Evolutionary conservation across 257 asterid species (phyloP), one percentile per base, ranked within the genome.

Genomic region (Solanum medicagineum): DNA sequence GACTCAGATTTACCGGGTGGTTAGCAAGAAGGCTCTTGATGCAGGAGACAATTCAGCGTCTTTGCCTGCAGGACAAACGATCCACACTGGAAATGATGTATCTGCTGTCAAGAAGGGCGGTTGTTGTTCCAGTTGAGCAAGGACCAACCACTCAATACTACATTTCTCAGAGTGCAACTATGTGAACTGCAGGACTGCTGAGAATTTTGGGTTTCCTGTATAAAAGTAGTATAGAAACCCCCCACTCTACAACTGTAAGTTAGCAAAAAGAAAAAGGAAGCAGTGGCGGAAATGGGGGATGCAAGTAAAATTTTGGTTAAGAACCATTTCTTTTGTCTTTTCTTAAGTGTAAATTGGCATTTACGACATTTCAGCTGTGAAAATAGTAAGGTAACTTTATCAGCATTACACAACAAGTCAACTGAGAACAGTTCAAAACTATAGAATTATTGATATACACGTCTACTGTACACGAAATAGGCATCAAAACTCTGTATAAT

Each of bases 21-120:
- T 83, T 13, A 90, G 92, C 85, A 86, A 77, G 85, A 88, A 88
- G 79, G 91, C 87, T 69, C 90, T 90, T 29, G 91, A 90, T 42
- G 59, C 87, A 10, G 90, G 90, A 56, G 89, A 90, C 6, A 89
- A 90, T 60, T 87, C 89, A 0, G 85, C 84, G 0, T 87, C 91
- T 59, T 75, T 86, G 84, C 90, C 91, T 73, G 84, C 73, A 77
- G 92, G 91, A 71, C 89, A 88, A 66, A 86, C 89, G 0, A 88
- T 90, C 26, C 84, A 87, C 32, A 85, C 88, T 7, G 92, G 90
- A 49, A 89, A 88, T 17, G 87, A 90, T 29, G 89, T 84, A 15
- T 88, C 87, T 16, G 87, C 90, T 42, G 85, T 85, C n/a, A 84
- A 86, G 85, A 87, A 83, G 32, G 69, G 83, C 10, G 91, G 92